Conservation (phyloP, 2,329 filamentous ascomycete genomes). For the Bipolaris victoriae region DNA sequence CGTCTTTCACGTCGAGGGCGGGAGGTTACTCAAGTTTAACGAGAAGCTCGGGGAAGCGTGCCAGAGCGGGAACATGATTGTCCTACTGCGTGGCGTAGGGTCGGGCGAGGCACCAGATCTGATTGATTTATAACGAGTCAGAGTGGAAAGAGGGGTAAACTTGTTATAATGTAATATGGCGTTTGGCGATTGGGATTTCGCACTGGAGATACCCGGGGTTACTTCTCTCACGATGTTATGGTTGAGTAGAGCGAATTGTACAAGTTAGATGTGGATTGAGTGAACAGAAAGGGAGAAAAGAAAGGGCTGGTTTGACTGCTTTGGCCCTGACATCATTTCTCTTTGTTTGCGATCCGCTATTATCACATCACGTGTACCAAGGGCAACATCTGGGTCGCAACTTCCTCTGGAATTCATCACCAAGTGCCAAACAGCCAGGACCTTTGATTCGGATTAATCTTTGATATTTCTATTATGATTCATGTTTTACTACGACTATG, state of each 20-base stretch:
- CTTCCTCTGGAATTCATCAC: background rate
- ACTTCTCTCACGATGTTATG: too few relatives aligned
- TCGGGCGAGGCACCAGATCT: constrained; percentile 71
- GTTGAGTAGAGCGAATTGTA: too few relatives aligned
- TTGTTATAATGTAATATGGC: background rate
- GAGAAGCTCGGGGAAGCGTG: constrained; percentile 80
- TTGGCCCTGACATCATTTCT: too few relatives aligned
- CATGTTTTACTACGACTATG: background rate
- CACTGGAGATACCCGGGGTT: background rate
- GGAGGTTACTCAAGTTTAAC: constrained; percentile 81
- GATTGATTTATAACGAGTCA: constrained; percentile 59
- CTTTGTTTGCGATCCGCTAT: too few relatives aligned
- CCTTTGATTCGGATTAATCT: background rate
- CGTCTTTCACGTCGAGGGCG: constrained; percentile 92
- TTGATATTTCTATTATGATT: background rate
- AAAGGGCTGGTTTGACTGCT: too few relatives aligned
- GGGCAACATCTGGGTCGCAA: too few relatives aligned
- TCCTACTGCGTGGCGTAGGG: constrained; percentile 85
- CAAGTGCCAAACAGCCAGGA: background rate
- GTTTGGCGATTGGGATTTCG: background rate
- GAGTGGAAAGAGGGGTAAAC: too few relatives aligned
- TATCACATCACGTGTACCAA: too few relatives aligned
- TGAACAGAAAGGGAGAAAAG: too few relatives aligned
- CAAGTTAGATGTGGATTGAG: too few relatives aligned
- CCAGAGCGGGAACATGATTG: constrained; percentile 85